Evolutionary conservation across 2,329 filamentous ascomycete genomes (phyloP), one percentile per base, ranked within the genome.

Genomic region (Paradendryphiella salina): DNA sequence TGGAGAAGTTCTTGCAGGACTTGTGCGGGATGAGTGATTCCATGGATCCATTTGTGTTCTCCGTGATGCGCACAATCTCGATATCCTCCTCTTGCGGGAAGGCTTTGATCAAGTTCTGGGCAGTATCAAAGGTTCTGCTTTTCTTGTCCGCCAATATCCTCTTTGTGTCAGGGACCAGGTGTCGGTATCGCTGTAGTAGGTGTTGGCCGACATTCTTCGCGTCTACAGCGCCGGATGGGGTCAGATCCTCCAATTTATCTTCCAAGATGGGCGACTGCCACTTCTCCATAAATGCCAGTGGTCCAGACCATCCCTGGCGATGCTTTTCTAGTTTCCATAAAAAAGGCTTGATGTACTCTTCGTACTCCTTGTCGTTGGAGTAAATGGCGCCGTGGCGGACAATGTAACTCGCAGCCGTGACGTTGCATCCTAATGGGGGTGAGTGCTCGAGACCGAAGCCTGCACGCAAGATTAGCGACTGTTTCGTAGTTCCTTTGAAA

Each of bases 151-250:
- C 66, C n/a, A 69, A 59, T 14, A 70, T 59, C 10, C 64, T 57
- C 32, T 48, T 57, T 2, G 64, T 66, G 0, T 69, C 71, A 0
- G 77, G 80, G 2, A 76, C 81, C 11, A 78, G 71, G 13, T 75
- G 70, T 29, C 80, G 80, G 56, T 83, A 76, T 11, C 85, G 79
- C 0, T 79, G 78, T 7, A 81, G 72, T 46, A 87, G 82, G 8
- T 84, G 82, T 37, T 75, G 76, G n/a, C 84, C 84, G 8, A 84
- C 80, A 20, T 79, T 75, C 26, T 82, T 83, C 31, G 86, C 69
- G 7, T 83, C 74, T 50, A 82, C 80, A 0, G 65, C 66, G 20
- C 66, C 66, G 9, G 60, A 64, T 1, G 65, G 65, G 10, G 65
- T 66, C 41, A 67, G 46, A 10, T 67, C 60, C 28, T 67, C 64